Evolutionary conservation across 2,329 filamentous ascomycete genomes (phyloP), one percentile per base, ranked within the genome.

Genomic region (Metarhizium rileyi): DNA sequence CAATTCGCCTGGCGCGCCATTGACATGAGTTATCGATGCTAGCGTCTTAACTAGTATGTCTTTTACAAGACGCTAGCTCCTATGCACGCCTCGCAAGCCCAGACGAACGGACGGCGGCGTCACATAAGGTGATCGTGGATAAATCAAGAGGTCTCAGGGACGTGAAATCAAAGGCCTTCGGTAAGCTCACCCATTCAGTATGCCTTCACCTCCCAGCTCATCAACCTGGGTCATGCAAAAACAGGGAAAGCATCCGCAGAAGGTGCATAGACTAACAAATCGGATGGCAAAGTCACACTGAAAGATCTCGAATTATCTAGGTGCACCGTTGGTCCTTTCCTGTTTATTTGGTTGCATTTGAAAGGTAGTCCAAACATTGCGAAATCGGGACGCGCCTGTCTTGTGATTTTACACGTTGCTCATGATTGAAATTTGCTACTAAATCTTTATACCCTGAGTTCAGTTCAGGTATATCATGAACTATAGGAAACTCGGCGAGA

Each of bases 21-120:
- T 48, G 28, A 22, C 40, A 27, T 51, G 41, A 51, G 20, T 42
- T 27, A n/a, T n/a, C n/a, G n/a, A n/a, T n/a, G n/a, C n/a, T n/a
- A n/a, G n/a, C n/a, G n/a, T n/a, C n/a, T n/a, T n/a, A n/a, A n/a
- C n/a, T n/a, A n/a, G n/a, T n/a, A n/a, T n/a, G n/a, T n/a, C n/a
- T n/a, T n/a, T n/a, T n/a, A n/a, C 38, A 7, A 18, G 14, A 20
- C 14, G 4, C 10, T 46, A 22, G 20, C n/a, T 23, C 5, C 25
- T 38, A 25, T 33, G 12, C 30, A 33, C 30, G 10, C 10, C 30
- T 14, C 30, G 16, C 30, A 33, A 12, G 9, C 30, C 41, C 41
- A 41, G n/a, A n/a, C n/a, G n/a, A n/a, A n/a, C n/a, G 18, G 26
- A 35, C 25, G 12, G 10, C 5, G 30, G 2, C 7, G 16, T 33